A percentile compares a stretch with the other conserved stretches of the same genome.
phyloP scores from a whole-genome alignment of 23 red algal species.

The Gracilaria vermiculophylla region DNA sequence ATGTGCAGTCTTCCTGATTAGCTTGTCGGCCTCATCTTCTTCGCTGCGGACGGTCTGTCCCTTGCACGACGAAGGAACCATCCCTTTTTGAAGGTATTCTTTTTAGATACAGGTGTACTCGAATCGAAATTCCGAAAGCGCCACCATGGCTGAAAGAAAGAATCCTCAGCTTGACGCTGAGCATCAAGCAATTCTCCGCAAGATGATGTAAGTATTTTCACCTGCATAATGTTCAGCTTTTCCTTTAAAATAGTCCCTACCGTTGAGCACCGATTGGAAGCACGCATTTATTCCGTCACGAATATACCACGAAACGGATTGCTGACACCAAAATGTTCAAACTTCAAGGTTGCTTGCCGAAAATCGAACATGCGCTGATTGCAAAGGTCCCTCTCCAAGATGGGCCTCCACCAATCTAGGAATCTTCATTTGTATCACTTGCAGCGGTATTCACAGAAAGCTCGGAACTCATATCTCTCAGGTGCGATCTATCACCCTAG shows the following conservation, averaged over 20 bases:
- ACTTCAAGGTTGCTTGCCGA: conserved; percentile 48
- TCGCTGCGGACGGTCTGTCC: not conserved
- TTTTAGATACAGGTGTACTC: not conserved
- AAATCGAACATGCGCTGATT: conserved; percentile 93
- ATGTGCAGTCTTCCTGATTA: too few species aligned
- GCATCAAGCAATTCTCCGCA: conserved; percentile 75
- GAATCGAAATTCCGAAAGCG: not conserved
- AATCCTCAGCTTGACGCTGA: conserved; percentile 70
- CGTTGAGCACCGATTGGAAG: not conserved
- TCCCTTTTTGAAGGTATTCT: too few species aligned
- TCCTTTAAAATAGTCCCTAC: not conserved
- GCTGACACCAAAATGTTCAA: conserved; percentile 2
- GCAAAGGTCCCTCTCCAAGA: conserved; percentile 65
- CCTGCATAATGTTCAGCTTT: not conserved
- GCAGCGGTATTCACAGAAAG: conserved; percentile 85
- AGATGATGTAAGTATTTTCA: conserved; percentile 61
- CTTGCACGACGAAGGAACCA: not conserved
- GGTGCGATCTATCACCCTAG: conserved; percentile 87
- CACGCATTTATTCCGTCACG: too few species aligned
- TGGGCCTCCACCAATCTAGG: conserved; percentile 98
- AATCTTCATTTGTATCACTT: conserved; percentile 91
- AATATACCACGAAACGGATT: not conserved
- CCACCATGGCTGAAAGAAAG: conserved; percentile 61
- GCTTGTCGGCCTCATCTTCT: too few species aligned
- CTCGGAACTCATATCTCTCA: conserved; percentile 90